phyloP scores from a whole-genome alignment of 108 stramenopile species.

The Fistulifera pelliculosa region DNA sequence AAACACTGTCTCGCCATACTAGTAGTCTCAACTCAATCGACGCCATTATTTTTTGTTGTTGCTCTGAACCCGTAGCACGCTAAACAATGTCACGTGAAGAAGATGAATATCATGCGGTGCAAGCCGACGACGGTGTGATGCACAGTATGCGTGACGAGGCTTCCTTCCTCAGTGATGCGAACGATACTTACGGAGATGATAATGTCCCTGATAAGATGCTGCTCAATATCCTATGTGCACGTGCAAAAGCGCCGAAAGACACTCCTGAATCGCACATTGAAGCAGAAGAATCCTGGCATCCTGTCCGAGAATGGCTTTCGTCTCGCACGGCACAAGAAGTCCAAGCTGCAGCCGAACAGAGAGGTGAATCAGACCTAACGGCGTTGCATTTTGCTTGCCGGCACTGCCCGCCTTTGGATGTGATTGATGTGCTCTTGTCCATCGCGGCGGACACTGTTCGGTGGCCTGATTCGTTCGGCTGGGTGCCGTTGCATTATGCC shows the following conservation, averaged over 20 bases:
- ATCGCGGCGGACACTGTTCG: constrained; percentile 37
- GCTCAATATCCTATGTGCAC: constrained; percentile 6
- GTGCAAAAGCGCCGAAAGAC: constrained; percentile 15
- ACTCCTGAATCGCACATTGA: constrained; percentile 19
- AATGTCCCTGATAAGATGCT: constrained; percentile 2
- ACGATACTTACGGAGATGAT: background rate
- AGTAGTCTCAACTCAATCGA: no score
- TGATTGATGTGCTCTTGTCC: constrained; percentile 40
- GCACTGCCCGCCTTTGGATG: constrained; percentile 43
- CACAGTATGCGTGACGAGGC: no score
- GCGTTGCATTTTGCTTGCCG: constrained; percentile 64
- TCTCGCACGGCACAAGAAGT: constrained; percentile 37
- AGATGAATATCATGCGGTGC: no score
- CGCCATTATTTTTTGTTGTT: no score
- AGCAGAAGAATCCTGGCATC: constrained; percentile 39
- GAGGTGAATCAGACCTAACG: constrained; percentile 52
- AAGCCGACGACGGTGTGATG: no score
- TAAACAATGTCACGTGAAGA: no score
- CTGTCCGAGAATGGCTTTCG: constrained; percentile 45
- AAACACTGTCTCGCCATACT: no score
- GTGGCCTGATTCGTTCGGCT: constrained; percentile 65
- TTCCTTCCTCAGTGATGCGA: no score
- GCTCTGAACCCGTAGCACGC: no score
- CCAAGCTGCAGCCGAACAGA: constrained; percentile 38
- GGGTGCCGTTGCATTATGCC: constrained; percentile 77